Conservation (phyloP, 345 rosid species). For the Sisymbrium altissimum region DNA sequence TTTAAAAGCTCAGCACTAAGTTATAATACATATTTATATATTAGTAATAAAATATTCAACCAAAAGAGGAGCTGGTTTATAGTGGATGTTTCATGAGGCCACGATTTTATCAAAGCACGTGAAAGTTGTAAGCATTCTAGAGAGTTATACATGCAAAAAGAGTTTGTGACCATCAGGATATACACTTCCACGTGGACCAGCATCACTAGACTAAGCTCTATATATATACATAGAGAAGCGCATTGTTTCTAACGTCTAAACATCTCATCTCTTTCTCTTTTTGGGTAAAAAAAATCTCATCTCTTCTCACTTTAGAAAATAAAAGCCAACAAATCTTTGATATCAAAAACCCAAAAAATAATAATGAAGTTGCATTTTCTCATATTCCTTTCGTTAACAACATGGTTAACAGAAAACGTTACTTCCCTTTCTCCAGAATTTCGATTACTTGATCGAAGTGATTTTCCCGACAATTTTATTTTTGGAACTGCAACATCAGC, state of each 20-base stretch:
- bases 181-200: constrained; percentile 10
- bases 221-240: neutral
- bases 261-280: too few relatives aligned
- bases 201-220: neutral
- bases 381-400: neutral
- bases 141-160: constrained; percentile 20
- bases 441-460: constrained; percentile 13
- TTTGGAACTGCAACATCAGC: constrained; percentile 33
- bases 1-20: too few relatives aligned
- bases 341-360: neutral
- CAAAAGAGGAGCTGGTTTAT: too few relatives aligned
- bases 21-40: too few relatives aligned
- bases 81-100: too few relatives aligned
- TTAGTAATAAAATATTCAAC: too few relatives aligned
- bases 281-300: too few relatives aligned
- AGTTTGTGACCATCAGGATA: neutral
- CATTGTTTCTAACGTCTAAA: constrained; percentile 29
- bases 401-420: neutral
- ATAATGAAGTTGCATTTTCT: neutral
- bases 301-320: neutral
- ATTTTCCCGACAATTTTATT: constrained; percentile 28
- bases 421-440: neutral
- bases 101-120: too few relatives aligned
- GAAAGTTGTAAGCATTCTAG: neutral
- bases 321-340: neutral